Evolutionary conservation across 2,329 filamentous ascomycete species (phyloP), one percentile per base, ranked within the genome.

Genomic region (Ambrosiella cleistominuta): DNA sequence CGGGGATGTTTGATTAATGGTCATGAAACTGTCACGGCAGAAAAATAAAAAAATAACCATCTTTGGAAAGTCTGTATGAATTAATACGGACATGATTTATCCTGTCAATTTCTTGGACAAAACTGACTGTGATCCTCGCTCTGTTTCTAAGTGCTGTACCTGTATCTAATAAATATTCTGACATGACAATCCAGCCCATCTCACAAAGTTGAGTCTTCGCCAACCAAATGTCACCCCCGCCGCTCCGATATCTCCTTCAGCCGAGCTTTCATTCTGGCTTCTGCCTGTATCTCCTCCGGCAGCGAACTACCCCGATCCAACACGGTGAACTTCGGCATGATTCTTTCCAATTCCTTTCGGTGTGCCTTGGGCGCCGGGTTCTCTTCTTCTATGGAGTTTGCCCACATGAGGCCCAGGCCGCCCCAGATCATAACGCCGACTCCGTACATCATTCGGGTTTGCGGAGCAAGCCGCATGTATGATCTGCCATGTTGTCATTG

Each of bases 341-440:
- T 70, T 54, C 74, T 75, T 54, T 80, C 75, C 62, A 95, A 68
- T 11, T 78, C 78, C 60, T 81, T 79, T 67, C 81, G 83, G 66
- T 95, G 88, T 65, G 85, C 74, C 62, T 87, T 81, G 0, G 81
- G 84, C 1, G 89, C 80, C 6, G 85, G 86, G 61, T 90, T 77
- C 47, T 77, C 81, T 66, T 85, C 78, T 70, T 91, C 89, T 13
- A 84, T 81, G 59, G 75, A 75, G 66, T 91, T 85, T 4, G 85
- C 81, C 15, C 86, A 66, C 66, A 84, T 83, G n/a, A 93, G 75
- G 13, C 88, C 90, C 45, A 81, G 72, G 45, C 74, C 72, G 12
- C 87, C 88, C 80, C 88, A 95, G 39, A 79, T 79, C 66, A 95
- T 80, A 63, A 95, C 71, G 64, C 82, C 85, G 54, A 81, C 68